Conservation (phyloP, 139 green algal genomes). For the Closterium sp. region DNA sequence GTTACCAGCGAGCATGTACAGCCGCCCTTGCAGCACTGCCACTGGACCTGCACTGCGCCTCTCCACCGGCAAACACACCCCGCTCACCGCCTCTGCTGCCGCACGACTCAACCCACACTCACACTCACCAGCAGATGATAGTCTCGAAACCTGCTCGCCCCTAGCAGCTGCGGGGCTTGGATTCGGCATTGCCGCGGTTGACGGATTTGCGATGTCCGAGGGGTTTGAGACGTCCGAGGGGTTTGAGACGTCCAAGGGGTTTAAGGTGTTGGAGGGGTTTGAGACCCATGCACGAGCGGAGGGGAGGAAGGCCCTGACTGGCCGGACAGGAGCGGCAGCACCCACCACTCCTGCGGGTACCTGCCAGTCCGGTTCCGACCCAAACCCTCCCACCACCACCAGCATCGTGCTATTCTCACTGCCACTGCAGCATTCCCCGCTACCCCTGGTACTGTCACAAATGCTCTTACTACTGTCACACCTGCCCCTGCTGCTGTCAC, state of each 20-base stretch:
- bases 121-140: no score
- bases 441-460: background rate
- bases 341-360: background rate
- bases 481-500: background rate
- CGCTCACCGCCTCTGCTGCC: background rate
- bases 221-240: no score
- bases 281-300: background rate
- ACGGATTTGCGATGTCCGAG: no score
- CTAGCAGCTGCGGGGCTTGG: no score
- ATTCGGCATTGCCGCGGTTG: no score
- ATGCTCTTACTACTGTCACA: background rate
- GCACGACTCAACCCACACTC: no score
- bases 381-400: background rate
- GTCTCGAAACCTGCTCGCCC: no score
- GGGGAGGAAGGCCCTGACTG: background rate
- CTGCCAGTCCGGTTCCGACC: background rate
- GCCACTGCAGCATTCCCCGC: background rate
- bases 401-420: background rate
- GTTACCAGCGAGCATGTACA: background rate
- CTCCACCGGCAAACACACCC: background rate
- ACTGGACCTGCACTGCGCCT: background rate
- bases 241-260: no score
- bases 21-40: background rate
- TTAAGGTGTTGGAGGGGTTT: no score
- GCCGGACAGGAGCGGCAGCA: background rate